Evolutionary conservation across 148 eudicot species (phyloP), one percentile per base, ranked within the genome.

Genomic region (Vaccinium darrowii): DNA sequence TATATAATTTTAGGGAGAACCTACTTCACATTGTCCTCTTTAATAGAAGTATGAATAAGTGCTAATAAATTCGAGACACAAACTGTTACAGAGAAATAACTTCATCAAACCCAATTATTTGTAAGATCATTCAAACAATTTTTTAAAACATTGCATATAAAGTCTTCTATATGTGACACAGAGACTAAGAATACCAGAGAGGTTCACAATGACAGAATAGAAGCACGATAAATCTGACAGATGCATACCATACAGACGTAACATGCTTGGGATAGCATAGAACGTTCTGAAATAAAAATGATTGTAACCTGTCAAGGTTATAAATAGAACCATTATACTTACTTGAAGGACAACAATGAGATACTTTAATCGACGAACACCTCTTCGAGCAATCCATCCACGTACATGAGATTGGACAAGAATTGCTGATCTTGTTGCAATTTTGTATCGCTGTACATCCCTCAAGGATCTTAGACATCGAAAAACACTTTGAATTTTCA

Each of bases 351-450:
- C 50, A 65, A 92, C 47, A 60, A 87, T 79, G 67, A 76, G 51
- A 78, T 10, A 77, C 79, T 86, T 92, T 9, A 33, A 76, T 78
- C 84, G 89, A 56, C 80, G 73, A 83, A 88, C 92, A 54, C 36
- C 72, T 89, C 84, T 88, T 49, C 91, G 92, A 58, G 91, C 92
- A 84, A 91, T 87, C 93, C 94, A 92, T 74, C 97, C 90, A 62
- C 98, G 98, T 58, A 87, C 25, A 83, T 90, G 87, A 83, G 94
- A 90, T 85, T 96, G 99, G 63, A 96, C 87, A 54, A 89, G 54
- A 25, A 90, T 88, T 43, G 92, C 97, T 36, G 97, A 91, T 78
- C 57, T 86, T 10, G 75, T 86, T 83, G 89, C 89, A 77, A 47
- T 47, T 87, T 82, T 91, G 86, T 83, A 89, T 84, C 79, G 84